These are phyloP conservation scores for Picea sitchensis DNA, from an alignment of 75 land plant genomes.

Conservation along the genomic window DNA sequence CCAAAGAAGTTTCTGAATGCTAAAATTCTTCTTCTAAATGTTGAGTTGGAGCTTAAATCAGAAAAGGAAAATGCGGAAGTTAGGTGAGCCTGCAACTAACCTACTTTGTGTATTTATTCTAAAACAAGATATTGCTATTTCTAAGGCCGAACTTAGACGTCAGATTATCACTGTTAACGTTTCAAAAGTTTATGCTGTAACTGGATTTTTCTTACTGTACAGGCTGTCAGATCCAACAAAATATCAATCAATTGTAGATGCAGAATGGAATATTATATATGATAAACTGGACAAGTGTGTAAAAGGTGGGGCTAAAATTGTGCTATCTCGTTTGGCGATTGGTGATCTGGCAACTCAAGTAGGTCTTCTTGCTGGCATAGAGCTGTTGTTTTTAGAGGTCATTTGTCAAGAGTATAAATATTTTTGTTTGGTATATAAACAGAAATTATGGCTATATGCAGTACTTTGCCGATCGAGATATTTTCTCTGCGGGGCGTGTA, in stretches of 20 bases:
- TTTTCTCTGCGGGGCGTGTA: conserved; percentile 99
- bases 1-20: conserved; percentile 87
- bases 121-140: background rate
- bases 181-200: background rate
- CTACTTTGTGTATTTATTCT: background rate
- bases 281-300: conserved; percentile 98
- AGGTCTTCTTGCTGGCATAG: background rate
- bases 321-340: conserved; percentile 91
- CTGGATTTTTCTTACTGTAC: conserved; percentile 9
- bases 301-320: conserved; percentile 88
- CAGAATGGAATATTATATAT: conserved; percentile 99
- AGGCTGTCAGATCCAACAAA: conserved; percentile 92
- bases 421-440: conserved; percentile 2
- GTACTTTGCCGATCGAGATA: conserved; percentile 99
- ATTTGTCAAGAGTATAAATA: background rate
- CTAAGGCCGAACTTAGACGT: background rate
- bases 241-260: conserved; percentile 98
- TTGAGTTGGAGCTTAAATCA: conserved; percentile 95
- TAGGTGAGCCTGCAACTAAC: conserved; percentile 41
- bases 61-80: conserved; percentile 99
- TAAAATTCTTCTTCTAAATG: conserved; percentile 83
- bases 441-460: conserved; percentile 25
- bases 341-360: conserved; percentile 98
- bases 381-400: background rate
- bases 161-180: background rate